Evolutionary conservation across 192 early-diverging fungal species (phyloP), one percentile per base, ranked within the genome.

Genomic region (Mortierella claussenii): DNA sequence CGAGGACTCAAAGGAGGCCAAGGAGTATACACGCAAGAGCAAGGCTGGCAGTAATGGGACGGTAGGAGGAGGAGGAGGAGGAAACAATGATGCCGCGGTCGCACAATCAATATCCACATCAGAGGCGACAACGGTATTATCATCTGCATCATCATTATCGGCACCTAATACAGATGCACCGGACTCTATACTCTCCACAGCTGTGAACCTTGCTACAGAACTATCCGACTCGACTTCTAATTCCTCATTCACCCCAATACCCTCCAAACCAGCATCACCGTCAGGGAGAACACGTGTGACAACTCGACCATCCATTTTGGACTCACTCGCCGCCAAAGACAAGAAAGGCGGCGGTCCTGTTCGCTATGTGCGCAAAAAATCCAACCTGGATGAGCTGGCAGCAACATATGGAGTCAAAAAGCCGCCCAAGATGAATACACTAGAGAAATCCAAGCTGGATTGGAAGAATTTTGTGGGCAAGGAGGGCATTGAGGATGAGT

Each of bases 371-470:
- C 73, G 73, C n/a, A 60, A 40, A 24, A 79, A 83, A 54, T 71
- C 78, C 8, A 70, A 7, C 12, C 49, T 83, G 24, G 67, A 67
- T 4, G 60, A 69, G 45, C 47, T 83, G 0, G 67, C 73, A 15
- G 49, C 60, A 7, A 69, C 79, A 11, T 61, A 80, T 36, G 70
- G 66, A 1, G 73, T 76, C 26, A 83, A 83, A 60, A 89, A 84
- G 54, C 86, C 82, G 9, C 75, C 85, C 13, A 90, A 89, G 66
- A 73, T 91, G 47, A 90, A 89, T 24, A 89, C 89, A 18, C 69
- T 92, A 18, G 90, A 92, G 31, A 87, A 91, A 62, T 87, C 86
- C 20, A 89, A 88, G 65, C 40, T 85, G 74, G 90, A 92, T 60
- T 92, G 90, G 90, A 82, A 86, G 34, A 68, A 69, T 24, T 89